Base-by-base conservation (phyloP, 2,329 filamentous ascomycete species). In the Microsporum audouinii region DNA sequence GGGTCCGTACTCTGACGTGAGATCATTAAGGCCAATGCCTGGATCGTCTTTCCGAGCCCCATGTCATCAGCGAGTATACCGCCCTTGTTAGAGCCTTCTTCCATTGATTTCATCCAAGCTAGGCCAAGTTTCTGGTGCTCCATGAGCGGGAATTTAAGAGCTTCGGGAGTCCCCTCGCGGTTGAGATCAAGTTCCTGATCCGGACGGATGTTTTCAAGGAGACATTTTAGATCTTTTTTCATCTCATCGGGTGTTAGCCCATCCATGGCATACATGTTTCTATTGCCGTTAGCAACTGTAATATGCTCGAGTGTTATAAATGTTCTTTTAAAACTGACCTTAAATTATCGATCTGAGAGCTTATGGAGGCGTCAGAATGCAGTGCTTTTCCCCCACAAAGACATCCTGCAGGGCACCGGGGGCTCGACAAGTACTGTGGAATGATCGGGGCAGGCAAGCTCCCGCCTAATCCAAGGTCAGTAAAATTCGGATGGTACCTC, bases 1-100 rank as follows among this genome's bases (percentile, higher is more conserved):
- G 75, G 74, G 63, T 86, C 79, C 0, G 76, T 72, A 0, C 88
- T 83, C n/a, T 80, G 85, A 4, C 85, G 81, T 4, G 83, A 81
- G 10, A 89, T 78, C 66, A 95, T 88, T 49, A 96, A 79, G 2
- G 91, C 83, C 27, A 96, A 78, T 3, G 88, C 86, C 63, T 92
- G 89, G 29, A 96, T 86, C 0, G 89, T 92, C 73, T 94, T 92
- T 5, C 89, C 89, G 8, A 92, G 77, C 5, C 89, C 89, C 89
- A 92, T 94, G 64, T 90, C 88, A 68, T 90, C 88, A 0, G 86
- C 87, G 29, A 91, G 77, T 60, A 92, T 89, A 27, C 88, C 87
- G 17, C 88, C 88, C 67, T 88, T 90, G 59, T 85, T 84, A 1
- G 77, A 79, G 6, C 88, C 84, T 61, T 83, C 79, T 71, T 92